A percentile compares a stretch with the other conserved stretches of the same genome.
Evolutionary conservation across 345 rosid species (phyloP).

Genomic region (Eutrema japonicum): DNA sequence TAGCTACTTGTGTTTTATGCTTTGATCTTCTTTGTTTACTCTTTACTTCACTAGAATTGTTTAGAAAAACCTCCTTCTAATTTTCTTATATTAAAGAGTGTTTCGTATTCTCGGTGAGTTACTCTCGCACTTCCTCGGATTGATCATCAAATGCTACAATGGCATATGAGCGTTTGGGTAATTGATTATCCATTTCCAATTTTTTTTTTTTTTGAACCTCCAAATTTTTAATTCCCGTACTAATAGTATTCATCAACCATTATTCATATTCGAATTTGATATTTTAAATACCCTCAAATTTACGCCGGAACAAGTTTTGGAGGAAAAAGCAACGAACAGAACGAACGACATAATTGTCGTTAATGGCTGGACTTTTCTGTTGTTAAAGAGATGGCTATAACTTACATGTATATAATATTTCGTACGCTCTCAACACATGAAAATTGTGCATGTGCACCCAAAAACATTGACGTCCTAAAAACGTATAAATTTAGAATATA

Average conservation of each 20-base stretch:
- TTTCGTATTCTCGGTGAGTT: too few relatives aligned
- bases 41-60: too few relatives aligned
- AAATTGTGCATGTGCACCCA: slow-evolving; percentile 42
- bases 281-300: background rate
- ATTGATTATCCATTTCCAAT: too few relatives aligned
- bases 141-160: too few relatives aligned
- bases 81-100: too few relatives aligned
- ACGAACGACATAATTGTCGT: slow-evolving; percentile 11
- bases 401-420: background rate
- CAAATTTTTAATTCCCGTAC: background rate
- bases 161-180: too few relatives aligned
- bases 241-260: background rate
- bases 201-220: too few relatives aligned
- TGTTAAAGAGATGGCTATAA: background rate
- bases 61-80: too few relatives aligned
- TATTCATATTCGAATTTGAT: background rate
- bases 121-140: too few relatives aligned
- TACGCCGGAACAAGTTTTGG: background rate
- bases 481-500: slow-evolving; percentile 4
- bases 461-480: slow-evolving; percentile 30
- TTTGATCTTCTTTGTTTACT: too few relatives aligned
- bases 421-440: slow-evolving; percentile 25
- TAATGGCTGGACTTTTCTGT: slow-evolving; percentile 10
- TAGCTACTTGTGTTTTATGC: too few relatives aligned
- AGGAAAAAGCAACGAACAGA: background rate